Percentiles rank a stretch among this genome's conserved stretches.
Evolutionary conservation across 2,329 filamentous ascomycete species (phyloP).

Genomic region (Penicillium hordei): DNA sequence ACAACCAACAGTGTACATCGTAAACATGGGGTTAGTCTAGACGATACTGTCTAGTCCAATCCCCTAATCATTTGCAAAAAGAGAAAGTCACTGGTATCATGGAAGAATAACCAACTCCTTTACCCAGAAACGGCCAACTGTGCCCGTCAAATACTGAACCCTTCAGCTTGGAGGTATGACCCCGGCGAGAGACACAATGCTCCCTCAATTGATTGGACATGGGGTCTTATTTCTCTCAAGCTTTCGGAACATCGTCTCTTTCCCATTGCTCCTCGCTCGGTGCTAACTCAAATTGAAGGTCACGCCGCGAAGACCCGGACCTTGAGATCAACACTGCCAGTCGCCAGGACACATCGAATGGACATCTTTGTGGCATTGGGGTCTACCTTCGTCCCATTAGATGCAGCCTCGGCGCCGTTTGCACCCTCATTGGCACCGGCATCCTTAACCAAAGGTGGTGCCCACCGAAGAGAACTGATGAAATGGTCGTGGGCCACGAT

Average conservation of each 20-base stretch:
- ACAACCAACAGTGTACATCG: conserved; percentile 16
- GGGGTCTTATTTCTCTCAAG: neutral
- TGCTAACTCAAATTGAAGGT: neutral
- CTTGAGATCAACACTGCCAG: conserved; percentile 71
- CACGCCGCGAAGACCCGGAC: conserved; percentile 49
- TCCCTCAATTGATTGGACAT: conserved; percentile 10
- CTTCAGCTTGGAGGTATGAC: conserved; percentile 6
- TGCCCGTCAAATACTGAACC: conserved; percentile 12
- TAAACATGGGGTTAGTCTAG: conserved; percentile 7
- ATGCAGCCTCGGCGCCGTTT: conserved; percentile 18
- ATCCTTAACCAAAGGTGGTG: conserved; percentile 47
- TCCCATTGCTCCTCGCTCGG: neutral
- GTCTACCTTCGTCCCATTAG: conserved; percentile 31
- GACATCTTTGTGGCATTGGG: conserved; percentile 54
- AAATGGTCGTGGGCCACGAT: conserved; percentile 78
- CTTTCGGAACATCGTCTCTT: neutral
- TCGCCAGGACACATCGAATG: conserved; percentile 75
- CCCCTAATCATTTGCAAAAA: conserved; percentile 20
- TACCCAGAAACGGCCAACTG: conserved; percentile 21
- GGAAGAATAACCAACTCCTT: conserved; percentile 29
- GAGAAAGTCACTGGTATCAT: conserved; percentile 28
- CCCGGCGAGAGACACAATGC: conserved; percentile 2
- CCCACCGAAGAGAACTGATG: conserved; percentile 84
- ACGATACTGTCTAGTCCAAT: conserved; percentile 8
- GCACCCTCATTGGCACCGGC: conserved; percentile 14